These are phyloP conservation scores for Colletotrichum shisoi DNA, from an alignment of 2,329 filamentous ascomycete species.

Conservation along the genomic window DNA sequence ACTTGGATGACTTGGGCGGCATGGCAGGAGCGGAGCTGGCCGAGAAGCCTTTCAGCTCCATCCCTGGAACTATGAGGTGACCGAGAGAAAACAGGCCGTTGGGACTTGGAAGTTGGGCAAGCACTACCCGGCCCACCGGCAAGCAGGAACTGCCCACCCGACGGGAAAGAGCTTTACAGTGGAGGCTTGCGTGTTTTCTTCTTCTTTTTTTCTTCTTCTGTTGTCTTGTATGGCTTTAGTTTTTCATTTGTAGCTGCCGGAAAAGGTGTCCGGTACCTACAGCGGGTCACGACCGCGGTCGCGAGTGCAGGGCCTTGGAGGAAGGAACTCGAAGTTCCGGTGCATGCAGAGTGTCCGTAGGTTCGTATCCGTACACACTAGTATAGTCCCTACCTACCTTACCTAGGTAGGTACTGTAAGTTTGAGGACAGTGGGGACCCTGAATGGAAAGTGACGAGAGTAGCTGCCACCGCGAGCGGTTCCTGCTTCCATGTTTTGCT, in stretches of 20 bases:
- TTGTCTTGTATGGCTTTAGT: not conserved
- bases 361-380: too few relatives aligned
- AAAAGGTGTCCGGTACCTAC: constrained; percentile 4
- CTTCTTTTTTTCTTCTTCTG: too few relatives aligned
- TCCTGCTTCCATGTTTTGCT: constrained; percentile 16
- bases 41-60: constrained; percentile 20
- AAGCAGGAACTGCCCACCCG: not conserved
- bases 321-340: not conserved
- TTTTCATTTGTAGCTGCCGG: not conserved
- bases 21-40: constrained; percentile 14
- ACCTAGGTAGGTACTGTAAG: not conserved
- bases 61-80: constrained; percentile 17
- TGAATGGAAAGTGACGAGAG: constrained; percentile 11
- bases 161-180: constrained; percentile 1
- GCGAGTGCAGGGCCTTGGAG: constrained; percentile 3
- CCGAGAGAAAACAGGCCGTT: not conserved
- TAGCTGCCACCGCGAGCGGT: constrained; percentile 1
- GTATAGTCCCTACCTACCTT: too few relatives aligned
- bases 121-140: not conserved
- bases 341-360: too few relatives aligned
- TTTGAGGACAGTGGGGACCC: constrained; percentile 17
- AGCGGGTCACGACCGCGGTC: constrained; percentile 19
- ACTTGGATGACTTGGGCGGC: too few relatives aligned
- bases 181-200: too few relatives aligned
- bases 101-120: not conserved